Evolutionary conservation across 1,284 basidiomycete genomes (phyloP).

Genomic region (Leccinum fallax): DNA sequence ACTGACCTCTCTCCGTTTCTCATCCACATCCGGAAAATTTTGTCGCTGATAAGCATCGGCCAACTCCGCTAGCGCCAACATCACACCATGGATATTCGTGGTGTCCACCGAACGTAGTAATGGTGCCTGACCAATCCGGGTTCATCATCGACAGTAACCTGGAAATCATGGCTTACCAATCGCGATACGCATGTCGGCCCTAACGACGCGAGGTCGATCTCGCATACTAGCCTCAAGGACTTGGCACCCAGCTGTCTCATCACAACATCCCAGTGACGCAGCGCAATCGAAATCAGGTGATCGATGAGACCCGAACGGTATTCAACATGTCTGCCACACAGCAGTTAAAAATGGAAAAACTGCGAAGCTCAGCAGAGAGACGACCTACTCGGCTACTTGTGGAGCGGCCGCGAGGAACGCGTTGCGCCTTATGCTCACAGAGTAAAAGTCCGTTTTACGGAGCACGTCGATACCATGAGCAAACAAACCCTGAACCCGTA

Average conservation of each 20-base stretch:
- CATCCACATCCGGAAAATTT: slow-evolving; percentile 30
- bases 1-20: slow-evolving; percentile 43
- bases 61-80: slow-evolving; percentile 75
- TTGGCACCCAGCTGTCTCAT: slow-evolving; percentile 85
- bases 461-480: slow-evolving; percentile 94
- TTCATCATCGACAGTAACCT: slow-evolving; percentile 15
- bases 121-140: slow-evolving; percentile 44
- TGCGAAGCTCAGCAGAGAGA: slow-evolving; percentile 5
- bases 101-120: slow-evolving; percentile 69
- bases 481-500: slow-evolving; percentile 69
- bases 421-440: slow-evolving; percentile 83
- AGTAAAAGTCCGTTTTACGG: slow-evolving; percentile 92
- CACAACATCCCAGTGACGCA: slow-evolving; percentile 88
- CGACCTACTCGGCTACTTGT: slow-evolving; percentile 78
- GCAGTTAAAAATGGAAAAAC: slow-evolving; percentile 6
- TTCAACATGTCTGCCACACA: slow-evolving; percentile 54
- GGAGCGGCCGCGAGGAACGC: slow-evolving; percentile 86
- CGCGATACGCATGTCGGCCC: slow-evolving; percentile 51
- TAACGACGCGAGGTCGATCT: slow-evolving; percentile 57
- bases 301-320: slow-evolving; percentile 75
- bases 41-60: slow-evolving; percentile 52
- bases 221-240: slow-evolving; percentile 71
- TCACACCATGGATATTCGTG: slow-evolving; percentile 80
- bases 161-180: slow-evolving; percentile 45
- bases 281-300: slow-evolving; percentile 74